Percentiles rank a stretch among this genome's conserved stretches.
Evolutionary conservation across 2,329 filamentous ascomycete species (phyloP).

Genomic region (Colletotrichum sidae): DNA sequence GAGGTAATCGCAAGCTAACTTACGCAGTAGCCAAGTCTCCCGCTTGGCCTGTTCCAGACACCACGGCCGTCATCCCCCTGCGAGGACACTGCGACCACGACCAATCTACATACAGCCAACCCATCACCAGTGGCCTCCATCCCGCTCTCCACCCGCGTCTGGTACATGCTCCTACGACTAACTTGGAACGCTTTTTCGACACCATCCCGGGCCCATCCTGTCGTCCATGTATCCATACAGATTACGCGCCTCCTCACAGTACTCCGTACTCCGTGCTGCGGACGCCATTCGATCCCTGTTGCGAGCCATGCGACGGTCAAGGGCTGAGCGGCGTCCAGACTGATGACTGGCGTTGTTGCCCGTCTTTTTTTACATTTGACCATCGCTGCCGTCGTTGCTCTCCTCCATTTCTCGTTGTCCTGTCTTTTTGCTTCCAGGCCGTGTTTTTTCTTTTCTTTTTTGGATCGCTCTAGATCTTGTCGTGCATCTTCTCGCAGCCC

Average conservation of each 20-base stretch:
- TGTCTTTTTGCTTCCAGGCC: conserved; percentile 2
- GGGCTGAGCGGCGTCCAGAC: conserved; percentile 17
- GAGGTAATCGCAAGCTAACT: too few species aligned
- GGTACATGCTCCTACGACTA: conserved; percentile 6
- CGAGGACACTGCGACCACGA: conserved; percentile 11
- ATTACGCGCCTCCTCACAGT: too few species aligned
- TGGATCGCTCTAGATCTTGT: conserved; percentile 5
- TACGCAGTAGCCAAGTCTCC: conserved; percentile 21
- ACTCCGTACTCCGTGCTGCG: too few species aligned
- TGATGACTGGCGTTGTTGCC: conserved; percentile 11
- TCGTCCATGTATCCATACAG: neutral
- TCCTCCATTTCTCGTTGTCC: neutral
- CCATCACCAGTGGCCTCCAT: conserved; percentile 1
- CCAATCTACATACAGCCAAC: conserved; percentile 23
- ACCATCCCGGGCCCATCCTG: conserved; percentile 22
- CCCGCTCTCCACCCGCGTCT: neutral
- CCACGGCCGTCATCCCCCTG: conserved; percentile 5
- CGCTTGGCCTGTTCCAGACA: conserved; percentile 27
- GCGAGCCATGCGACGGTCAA: conserved; percentile 30
- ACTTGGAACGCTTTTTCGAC: conserved; percentile 23
- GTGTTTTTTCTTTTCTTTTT: conserved; percentile 11
- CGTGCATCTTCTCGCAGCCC: conserved; percentile 8
- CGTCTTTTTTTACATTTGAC: conserved; percentile 21
- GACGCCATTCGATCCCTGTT: conserved; percentile 10
- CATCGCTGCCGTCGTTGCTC: conserved; percentile 2